These are phyloP conservation scores for Candida silvicultrix DNA, from an alignment of 805 yeast species.

Conservation along the genomic window DNA sequence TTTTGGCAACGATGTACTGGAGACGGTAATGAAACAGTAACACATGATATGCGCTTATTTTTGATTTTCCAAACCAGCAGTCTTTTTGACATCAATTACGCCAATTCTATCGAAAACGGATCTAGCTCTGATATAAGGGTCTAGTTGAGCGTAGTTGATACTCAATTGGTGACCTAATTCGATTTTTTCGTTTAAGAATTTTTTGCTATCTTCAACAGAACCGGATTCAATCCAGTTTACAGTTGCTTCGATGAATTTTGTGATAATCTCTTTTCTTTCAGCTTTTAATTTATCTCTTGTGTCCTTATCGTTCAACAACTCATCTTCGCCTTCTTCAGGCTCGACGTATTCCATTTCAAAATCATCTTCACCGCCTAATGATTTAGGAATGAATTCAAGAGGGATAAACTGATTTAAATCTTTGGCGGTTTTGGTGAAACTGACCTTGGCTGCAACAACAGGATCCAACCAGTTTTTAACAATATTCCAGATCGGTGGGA, in stretches of 20 bases:
- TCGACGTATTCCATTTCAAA: constrained; percentile 50
- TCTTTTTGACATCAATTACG: constrained; percentile 4
- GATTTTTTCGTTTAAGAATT: constrained; percentile 48
- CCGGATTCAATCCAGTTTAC: constrained; percentile 71
- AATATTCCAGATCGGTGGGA: constrained; percentile 90
- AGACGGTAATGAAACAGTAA: no score
- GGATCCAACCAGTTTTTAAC: constrained; percentile 95
- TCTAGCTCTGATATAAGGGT: constrained; percentile 78
- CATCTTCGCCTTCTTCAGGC: constrained; percentile 59
- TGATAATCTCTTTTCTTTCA: constrained; percentile 50
- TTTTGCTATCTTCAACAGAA: constrained; percentile 40
- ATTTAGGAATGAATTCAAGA: constrained; percentile 52
- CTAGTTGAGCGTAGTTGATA: constrained; percentile 60
- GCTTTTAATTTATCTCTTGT: constrained; percentile 37
- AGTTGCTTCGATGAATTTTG: constrained; percentile 57
- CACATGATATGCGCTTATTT: background rate
- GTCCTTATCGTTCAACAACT: constrained; percentile 35
- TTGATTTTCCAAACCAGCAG: background rate
- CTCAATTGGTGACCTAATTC: constrained; percentile 46
- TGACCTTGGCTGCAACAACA: constrained; percentile 87
- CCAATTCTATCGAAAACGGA: constrained; percentile 77
- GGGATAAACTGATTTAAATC: constrained; percentile 66
- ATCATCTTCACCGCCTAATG: constrained; percentile 68
- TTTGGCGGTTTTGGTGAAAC: constrained; percentile 64
- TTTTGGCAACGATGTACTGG: no score